A percentile compares a stretch with the other conserved stretches of the same genome.
Conservation (phyloP, 2,329 filamentous ascomycete genomes). For the Pseudocercospora crystallina region DNA sequence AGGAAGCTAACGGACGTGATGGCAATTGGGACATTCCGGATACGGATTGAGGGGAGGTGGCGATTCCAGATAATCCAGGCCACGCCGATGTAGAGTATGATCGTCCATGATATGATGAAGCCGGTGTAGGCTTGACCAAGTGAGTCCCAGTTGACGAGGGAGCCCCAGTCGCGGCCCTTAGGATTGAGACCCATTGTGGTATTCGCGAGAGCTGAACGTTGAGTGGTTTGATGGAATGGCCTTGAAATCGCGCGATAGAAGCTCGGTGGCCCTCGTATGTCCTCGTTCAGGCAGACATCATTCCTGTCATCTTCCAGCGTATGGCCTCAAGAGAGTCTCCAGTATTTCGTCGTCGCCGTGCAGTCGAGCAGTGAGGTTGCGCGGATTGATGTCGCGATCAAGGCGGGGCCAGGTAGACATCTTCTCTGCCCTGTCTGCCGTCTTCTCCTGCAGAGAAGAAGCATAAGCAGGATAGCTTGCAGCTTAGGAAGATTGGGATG, state of each 20-base stretch:
- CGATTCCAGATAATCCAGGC: slow-evolving; percentile 24
- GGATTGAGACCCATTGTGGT: slow-evolving; percentile 40
- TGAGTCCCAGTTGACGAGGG: slow-evolving; percentile 27
- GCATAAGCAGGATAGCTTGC: too few species aligned
- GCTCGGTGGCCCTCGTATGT: not conserved
- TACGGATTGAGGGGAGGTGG: slow-evolving; percentile 24
- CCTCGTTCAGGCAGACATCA: not conserved
- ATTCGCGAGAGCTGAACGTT: not conserved
- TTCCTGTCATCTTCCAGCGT: not conserved
- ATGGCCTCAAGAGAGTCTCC: not conserved
- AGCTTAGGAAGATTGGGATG: too few species aligned
- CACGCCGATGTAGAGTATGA: slow-evolving; percentile 21
- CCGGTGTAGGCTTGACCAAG: slow-evolving; percentile 26
- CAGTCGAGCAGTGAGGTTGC: not conserved
- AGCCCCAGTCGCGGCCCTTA: slow-evolving; percentile 26
- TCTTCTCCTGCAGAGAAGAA: too few species aligned
- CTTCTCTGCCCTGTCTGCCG: too few species aligned
- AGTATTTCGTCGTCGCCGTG: not conserved
- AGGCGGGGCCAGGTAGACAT: too few species aligned
- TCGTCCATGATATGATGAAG: slow-evolving; percentile 25
- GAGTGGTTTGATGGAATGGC: not conserved
- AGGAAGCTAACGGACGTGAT: slow-evolving; percentile 27
- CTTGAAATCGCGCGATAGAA: not conserved
- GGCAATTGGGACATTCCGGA: slow-evolving; percentile 28
- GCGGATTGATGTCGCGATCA: not conserved